A percentile compares a stretch with the other conserved stretches of the same genome.
phyloP scores from a whole-genome alignment of 345 rosid genomes.

The Salix dunnii region DNA sequence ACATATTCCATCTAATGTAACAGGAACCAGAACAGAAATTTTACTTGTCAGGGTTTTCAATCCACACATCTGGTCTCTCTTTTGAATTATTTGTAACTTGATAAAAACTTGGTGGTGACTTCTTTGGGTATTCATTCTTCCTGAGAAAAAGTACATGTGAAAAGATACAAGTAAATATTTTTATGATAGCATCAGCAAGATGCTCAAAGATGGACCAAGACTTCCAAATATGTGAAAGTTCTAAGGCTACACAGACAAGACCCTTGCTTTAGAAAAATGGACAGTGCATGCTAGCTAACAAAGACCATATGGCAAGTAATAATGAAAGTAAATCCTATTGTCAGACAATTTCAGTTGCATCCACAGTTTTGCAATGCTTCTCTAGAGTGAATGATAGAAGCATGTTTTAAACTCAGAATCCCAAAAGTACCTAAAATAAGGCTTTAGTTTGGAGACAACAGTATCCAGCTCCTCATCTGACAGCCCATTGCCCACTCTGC shows the following conservation, averaged over 20 bases:
- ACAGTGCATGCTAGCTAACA: not conserved
- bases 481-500: conserved; percentile 96
- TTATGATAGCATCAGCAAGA: not conserved
- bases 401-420: not conserved
- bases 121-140: conserved; percentile 84
- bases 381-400: too few species aligned
- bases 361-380: too few species aligned
- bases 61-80: conserved; percentile 99
- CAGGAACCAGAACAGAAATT: conserved; percentile 18
- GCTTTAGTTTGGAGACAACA: conserved; percentile 79
- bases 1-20: conserved; percentile 11
- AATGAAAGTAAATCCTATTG: not conserved
- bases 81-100: conserved; percentile 80
- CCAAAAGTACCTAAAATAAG: conserved; percentile 66
- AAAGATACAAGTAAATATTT: conserved; percentile 10
- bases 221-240: not conserved
- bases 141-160: conserved; percentile 35
- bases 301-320: not conserved
- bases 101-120: conserved; percentile 76
- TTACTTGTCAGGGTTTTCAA: conserved; percentile 94
- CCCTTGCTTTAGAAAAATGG: not conserved
- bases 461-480: conserved; percentile 80
- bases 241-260: not conserved
- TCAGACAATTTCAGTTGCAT: not conserved
- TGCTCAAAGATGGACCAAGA: not conserved